Percentiles rank a stretch among this genome's conserved stretches.
These are phyloP conservation scores for Dentipellis fragilis DNA, from an alignment of 768 basidiomycete genomes.

Conservation along the genomic window DNA sequence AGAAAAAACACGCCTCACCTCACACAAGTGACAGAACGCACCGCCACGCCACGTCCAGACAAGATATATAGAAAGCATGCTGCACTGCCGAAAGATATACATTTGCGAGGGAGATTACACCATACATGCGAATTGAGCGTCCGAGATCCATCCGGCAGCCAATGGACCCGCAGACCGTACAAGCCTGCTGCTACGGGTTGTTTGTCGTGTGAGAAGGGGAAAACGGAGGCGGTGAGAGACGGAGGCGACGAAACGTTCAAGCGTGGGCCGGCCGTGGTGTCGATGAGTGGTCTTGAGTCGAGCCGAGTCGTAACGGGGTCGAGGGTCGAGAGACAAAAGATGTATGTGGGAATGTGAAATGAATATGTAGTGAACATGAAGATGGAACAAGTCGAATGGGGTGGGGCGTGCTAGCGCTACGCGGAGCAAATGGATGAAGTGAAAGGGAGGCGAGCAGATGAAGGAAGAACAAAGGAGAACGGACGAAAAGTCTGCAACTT, in stretches of 20 bases:
- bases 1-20: no score
- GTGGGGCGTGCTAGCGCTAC: no score
- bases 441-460: background rate
- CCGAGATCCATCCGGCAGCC: slow-evolving; percentile 8
- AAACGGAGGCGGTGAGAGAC: no score
- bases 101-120: slow-evolving; percentile 13
- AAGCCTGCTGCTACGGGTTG: background rate
- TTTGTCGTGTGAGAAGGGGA: background rate
- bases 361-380: no score
- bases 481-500: slow-evolving; percentile 7
- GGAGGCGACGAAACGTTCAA: no score
- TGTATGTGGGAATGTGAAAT: no score
- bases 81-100: slow-evolving; percentile 13
- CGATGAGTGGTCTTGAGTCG: no score
- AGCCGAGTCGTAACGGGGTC: background rate
- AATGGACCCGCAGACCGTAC: background rate
- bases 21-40: no score
- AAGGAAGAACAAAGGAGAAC: background rate
- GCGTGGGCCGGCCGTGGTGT: no score
- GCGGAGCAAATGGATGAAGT: background rate
- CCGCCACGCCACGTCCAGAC: no score
- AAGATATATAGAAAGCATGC: background rate
- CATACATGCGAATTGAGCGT: slow-evolving; percentile 9
- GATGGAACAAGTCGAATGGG: no score
- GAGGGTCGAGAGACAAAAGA: no score